Evolutionary conservation across 2,329 filamentous ascomycete species (phyloP), one percentile per base, ranked within the genome.

Genomic region (Tympanopsis confertula): DNA sequence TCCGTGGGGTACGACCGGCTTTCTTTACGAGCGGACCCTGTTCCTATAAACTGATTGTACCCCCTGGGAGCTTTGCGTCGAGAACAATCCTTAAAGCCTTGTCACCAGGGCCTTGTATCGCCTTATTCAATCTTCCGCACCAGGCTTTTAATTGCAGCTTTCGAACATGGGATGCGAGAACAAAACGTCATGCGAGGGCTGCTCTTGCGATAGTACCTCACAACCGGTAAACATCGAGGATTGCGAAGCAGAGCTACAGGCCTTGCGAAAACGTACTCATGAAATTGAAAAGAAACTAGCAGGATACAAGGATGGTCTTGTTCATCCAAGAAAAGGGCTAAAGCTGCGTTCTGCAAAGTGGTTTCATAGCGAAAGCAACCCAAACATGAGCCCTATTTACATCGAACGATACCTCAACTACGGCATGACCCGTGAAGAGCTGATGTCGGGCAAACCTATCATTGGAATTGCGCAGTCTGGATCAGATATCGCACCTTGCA

Each of bases 391-490:
- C n/a, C 59, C 62, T 7, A 49, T 67, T 20, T 70, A 70, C 45
- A 58, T 66, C 39, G 66, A 70, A 45, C 59, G 66, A 20, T 68
- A 65, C 42, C 56, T 69, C 44, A 69, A 69, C 50, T 68, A 61
- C 38, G 66, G 66, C 5, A 49, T 69, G 33, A 69, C 66, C 1
- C 50, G 55, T 19, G 63, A 68, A 41, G 66, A 70, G 47, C 54
- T 70, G 18, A 61, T 61, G 48, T 63, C 62, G 2, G 62, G 60
- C 1, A 68, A 64, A 44, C 66, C 66, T 15, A 64, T 69, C 43
- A 66, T 70, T 43, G 66, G 66, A 30, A 70, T 69, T 41, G 66
- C 65, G 1, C 66, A 70, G 52, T 63, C 65, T 0, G 66, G 66
- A 3, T 69, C 65, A 4, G 66, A 70, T 43, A 47, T 70, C 22